Conservation (phyloP, 352 stramenopile genomes). For the Hyaloperonospora arabidopsidis region DNA sequence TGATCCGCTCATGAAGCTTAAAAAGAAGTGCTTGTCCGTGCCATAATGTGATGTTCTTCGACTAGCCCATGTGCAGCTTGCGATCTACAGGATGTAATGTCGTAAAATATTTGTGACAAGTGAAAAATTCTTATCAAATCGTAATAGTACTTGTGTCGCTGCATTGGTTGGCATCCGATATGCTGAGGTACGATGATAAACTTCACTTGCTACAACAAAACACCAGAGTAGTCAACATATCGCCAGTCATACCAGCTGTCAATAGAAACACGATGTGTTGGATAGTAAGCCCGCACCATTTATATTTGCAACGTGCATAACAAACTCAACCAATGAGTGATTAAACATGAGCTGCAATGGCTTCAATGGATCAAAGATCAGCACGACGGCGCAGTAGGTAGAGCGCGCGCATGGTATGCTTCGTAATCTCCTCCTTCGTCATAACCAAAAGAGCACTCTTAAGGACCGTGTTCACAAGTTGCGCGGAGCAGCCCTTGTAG, state of each 20-base stretch:
- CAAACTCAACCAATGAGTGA: constrained; percentile 2
- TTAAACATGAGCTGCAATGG: constrained; percentile 23
- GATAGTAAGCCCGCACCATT: not conserved
- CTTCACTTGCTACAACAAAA: not conserved
- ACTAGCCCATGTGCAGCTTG: too few species aligned
- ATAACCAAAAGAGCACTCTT: constrained; percentile 79
- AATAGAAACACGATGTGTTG: not conserved
- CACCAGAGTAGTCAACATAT: not conserved
- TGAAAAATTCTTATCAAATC: too few species aligned
- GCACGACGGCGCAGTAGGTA: constrained; percentile 48
- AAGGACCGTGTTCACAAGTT: constrained; percentile 78
- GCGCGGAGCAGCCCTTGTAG: constrained; percentile 72
- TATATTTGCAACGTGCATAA: constrained; percentile 2
- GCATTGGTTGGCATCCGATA: too few species aligned
- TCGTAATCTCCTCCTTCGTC: constrained; percentile 80
- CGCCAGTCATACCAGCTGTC: not conserved
- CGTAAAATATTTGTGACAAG: too few species aligned
- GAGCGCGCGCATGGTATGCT: constrained; percentile 64
- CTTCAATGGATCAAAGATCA: constrained; percentile 21
- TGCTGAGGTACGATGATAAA: too few species aligned
- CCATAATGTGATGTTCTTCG: too few species aligned
- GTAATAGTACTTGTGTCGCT: too few species aligned
- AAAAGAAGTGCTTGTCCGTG: too few species aligned
- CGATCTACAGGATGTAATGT: too few species aligned
- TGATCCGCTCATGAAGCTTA: too few species aligned